phyloP scores from a whole-genome alignment of 495 filamentous ascomycete genomes.

The Hapsidospora chrysogenum region DNA sequence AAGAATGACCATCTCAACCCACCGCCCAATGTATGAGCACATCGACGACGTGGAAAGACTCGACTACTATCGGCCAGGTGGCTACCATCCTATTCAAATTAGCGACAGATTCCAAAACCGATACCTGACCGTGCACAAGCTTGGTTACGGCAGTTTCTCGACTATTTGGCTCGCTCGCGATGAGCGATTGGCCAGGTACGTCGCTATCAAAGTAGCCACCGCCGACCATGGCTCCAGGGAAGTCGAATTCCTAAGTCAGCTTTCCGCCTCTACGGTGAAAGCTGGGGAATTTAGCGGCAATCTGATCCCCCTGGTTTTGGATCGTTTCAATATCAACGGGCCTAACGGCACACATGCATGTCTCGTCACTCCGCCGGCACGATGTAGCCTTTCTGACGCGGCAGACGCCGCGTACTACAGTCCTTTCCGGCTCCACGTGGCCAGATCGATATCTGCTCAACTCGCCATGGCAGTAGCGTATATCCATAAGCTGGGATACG shows the following conservation, averaged over 20 bases:
- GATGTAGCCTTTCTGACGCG: constrained; percentile 14
- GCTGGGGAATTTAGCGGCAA: neutral
- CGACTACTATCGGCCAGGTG: constrained; percentile 19
- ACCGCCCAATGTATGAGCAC: no score
- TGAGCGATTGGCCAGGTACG: constrained; percentile 6
- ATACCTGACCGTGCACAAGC: constrained; percentile 23
- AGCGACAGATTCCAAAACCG: constrained; percentile 15
- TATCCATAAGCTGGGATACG: constrained; percentile 18
- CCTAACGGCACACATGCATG: constrained; percentile 28
- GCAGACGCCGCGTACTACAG: constrained; percentile 15
- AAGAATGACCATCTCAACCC: no score
- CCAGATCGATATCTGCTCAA: constrained; percentile 23
- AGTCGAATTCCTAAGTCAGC: constrained; percentile 4
- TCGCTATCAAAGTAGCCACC: constrained; percentile 13
- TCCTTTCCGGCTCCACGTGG: constrained; percentile 22
- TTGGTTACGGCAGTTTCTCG: constrained; percentile 25
- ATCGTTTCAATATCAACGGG: constrained; percentile 22
- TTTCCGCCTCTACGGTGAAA: neutral
- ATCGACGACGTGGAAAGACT: constrained; percentile 9
- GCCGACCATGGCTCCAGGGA: constrained; percentile 4
- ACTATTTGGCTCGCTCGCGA: constrained; percentile 28
- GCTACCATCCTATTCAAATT: constrained; percentile 25
- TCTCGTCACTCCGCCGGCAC: constrained; percentile 14
- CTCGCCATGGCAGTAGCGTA: constrained; percentile 16
- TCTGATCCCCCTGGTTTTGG: constrained; percentile 16